A percentile compares a stretch with the other conserved stretches of the same genome.
phyloP scores from a whole-genome alignment of 2,329 filamentous ascomycete species.

The Fusarium palustre region DNA sequence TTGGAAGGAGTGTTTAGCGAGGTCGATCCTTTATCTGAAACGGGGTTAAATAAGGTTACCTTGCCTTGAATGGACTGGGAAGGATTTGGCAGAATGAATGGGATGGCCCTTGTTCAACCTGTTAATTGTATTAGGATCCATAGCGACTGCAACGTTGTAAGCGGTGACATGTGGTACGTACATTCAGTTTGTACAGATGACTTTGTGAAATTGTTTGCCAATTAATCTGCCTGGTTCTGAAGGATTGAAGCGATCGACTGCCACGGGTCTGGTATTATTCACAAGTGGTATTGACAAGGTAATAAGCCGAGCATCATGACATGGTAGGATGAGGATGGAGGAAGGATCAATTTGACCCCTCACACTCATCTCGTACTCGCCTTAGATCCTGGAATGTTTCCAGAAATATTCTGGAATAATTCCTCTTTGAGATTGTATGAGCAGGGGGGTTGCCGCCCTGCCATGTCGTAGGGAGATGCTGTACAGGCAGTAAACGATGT shows the following conservation, averaged over 20 bases:
- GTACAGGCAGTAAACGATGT: neutral
- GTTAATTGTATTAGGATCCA: conserved; percentile 1
- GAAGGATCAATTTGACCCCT: neutral
- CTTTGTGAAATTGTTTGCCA: neutral
- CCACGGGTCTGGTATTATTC: neutral
- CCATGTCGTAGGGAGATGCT: conserved; percentile 5
- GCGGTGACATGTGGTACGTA: neutral
- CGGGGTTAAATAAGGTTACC: conserved; percentile 31
- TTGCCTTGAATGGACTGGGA: conserved; percentile 11
- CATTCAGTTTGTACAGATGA: neutral
- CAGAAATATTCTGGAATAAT: conserved; percentile 45
- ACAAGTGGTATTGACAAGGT: conserved; percentile 7
- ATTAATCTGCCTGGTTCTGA: neutral
- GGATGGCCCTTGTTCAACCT: neutral
- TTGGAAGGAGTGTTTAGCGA: conserved; percentile 8
- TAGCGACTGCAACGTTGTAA: neutral
- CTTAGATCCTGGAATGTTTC: conserved; percentile 31
- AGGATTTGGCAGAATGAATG: conserved; percentile 4
- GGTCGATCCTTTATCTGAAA: conserved; percentile 39
- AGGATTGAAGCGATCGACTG: conserved; percentile 14
- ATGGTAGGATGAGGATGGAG: conserved; percentile 6
- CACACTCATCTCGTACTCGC: conserved; percentile 30
- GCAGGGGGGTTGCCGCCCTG: conserved; percentile 22
- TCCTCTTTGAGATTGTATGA: conserved; percentile 23
- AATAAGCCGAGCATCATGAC: neutral